Percentiles rank a stretch among this genome's conserved stretches.
These are phyloP conservation scores for Dinochytrium kinnereticum DNA, from an alignment of 371 early-diverging fungal genomes.

Conservation along the genomic window DNA sequence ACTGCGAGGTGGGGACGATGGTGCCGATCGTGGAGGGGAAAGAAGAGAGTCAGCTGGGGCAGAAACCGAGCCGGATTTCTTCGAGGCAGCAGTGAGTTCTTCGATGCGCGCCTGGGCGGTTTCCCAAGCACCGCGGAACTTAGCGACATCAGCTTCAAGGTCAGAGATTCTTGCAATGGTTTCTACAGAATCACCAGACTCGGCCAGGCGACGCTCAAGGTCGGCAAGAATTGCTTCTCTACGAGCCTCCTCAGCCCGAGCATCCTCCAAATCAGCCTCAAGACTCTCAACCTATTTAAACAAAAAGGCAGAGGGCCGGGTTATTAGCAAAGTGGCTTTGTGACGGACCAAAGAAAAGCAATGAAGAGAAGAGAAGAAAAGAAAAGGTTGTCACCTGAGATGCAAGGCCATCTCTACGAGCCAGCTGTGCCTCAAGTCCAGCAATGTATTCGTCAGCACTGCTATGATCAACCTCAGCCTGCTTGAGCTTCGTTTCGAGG, in stretches of 20 bases:
- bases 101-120: background rate
- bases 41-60: background rate
- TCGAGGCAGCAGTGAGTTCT: background rate
- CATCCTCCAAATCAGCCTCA: slow-evolving; percentile 11
- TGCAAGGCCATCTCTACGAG: slow-evolving; percentile 19
- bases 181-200: background rate
- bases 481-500: background rate
- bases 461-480: background rate
- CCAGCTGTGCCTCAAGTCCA: slow-evolving; percentile 43
- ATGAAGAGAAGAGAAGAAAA: background rate
- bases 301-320: background rate
- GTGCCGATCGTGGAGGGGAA: background rate
- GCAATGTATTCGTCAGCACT: slow-evolving; percentile 46
- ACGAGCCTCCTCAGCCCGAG: slow-evolving; percentile 7
- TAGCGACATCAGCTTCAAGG: background rate
- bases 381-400: slow-evolving; percentile 16
- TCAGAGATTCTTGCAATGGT: background rate
- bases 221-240: slow-evolving; percentile 12
- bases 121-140: slow-evolving; percentile 2
- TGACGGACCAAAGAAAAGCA: background rate
- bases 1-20: background rate
- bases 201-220: slow-evolving; percentile 11
- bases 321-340: too few species aligned
- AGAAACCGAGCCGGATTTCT: background rate
- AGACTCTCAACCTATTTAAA: slow-evolving; percentile 11